Evolutionary conservation across 306 rosid species (phyloP).

Genomic region (Medicago ruthenica): DNA sequence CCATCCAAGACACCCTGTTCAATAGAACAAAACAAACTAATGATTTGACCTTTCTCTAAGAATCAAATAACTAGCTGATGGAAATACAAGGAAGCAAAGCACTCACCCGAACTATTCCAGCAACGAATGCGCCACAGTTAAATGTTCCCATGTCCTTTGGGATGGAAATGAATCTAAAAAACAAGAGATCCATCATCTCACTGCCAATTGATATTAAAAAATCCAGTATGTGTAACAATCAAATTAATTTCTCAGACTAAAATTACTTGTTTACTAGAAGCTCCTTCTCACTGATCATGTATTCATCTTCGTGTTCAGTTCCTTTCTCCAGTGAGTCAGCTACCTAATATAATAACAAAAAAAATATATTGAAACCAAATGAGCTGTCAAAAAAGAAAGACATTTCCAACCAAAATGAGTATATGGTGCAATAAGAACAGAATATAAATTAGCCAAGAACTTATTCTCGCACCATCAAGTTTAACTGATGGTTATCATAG

Average conservation of each 20-base stretch:
- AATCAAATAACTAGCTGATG: slow-evolving; percentile 29
- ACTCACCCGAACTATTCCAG: slow-evolving; percentile 94
- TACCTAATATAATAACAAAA: slow-evolving; percentile 57
- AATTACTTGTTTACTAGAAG: slow-evolving; percentile 93
- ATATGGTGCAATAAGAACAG: slow-evolving; percentile 21
- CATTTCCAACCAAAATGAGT: slow-evolving; percentile 19
- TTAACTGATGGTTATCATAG: no score
- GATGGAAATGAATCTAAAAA: slow-evolving; percentile 83
- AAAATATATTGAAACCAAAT: slow-evolving; percentile 9
- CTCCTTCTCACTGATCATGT: slow-evolving; percentile 98
- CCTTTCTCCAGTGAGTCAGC: slow-evolving; percentile 99
- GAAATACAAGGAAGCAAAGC: slow-evolving; percentile 26
- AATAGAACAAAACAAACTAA: slow-evolving; percentile 42
- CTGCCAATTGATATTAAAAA: slow-evolving; percentile 16
- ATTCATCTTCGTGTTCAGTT: slow-evolving; percentile 98
- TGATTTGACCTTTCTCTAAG: slow-evolving; percentile 38
- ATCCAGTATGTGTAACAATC: slow-evolving; percentile 9
- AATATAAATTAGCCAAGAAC: slow-evolving; percentile 17
- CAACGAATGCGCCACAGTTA: slow-evolving; percentile 98
- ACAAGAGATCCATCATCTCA: slow-evolving; percentile 45
- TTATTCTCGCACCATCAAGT: no score
- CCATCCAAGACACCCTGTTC: slow-evolving; percentile 83
- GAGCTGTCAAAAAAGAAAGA: slow-evolving; percentile 20
- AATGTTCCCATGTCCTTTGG: slow-evolving; percentile 99
- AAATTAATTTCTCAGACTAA: not conserved